phyloP scores from a whole-genome alignment of 192 early-diverging fungal species.

The Podila verticillata region DNA sequence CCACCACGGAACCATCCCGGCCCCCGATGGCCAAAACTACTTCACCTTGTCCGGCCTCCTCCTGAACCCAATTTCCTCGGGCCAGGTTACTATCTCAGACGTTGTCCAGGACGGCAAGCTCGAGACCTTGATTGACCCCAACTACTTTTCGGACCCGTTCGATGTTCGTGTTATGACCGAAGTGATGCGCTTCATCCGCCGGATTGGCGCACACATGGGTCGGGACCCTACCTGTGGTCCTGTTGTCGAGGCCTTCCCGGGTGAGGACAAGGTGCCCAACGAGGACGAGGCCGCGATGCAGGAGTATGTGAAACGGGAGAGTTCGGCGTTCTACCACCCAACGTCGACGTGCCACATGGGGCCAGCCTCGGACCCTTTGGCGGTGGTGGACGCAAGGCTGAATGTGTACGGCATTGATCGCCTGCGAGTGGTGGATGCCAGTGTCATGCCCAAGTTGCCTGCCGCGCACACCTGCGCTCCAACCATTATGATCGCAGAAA shows the following conservation, averaged over 20 bases:
- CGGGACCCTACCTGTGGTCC: slow-evolving; percentile 23
- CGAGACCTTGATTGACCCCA: slow-evolving; percentile 38
- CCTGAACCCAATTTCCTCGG: slow-evolving; percentile 33
- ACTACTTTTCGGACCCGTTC: slow-evolving; percentile 35
- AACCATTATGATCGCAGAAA: slow-evolving; percentile 43
- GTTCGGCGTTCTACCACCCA: slow-evolving; percentile 33
- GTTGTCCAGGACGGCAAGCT: slow-evolving; percentile 22
- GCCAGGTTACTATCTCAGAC: slow-evolving; percentile 31
- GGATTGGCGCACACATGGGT: slow-evolving; percentile 15
- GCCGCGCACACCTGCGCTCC: slow-evolving; percentile 40
- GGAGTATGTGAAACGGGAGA: slow-evolving; percentile 18
- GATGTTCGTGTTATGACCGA: slow-evolving; percentile 36
- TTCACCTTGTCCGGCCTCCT: slow-evolving; percentile 20
- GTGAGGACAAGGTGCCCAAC: slow-evolving; percentile 16
- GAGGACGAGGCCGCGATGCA: slow-evolving; percentile 32
- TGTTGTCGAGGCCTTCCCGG: slow-evolving; percentile 22
- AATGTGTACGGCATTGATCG: slow-evolving; percentile 43
- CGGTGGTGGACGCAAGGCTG: slow-evolving; percentile 35
- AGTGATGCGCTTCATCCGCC: slow-evolving; percentile 17
- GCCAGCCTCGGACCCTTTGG: slow-evolving; percentile 26
- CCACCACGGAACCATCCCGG: neutral
- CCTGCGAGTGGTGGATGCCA: slow-evolving; percentile 43
- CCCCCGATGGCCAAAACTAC: slow-evolving; percentile 19
- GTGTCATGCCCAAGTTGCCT: slow-evolving; percentile 39
- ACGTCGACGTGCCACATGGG: slow-evolving; percentile 42